Evolutionary conservation across 164 flowering plant genomes (phyloP), one percentile per base, ranked within the genome.

Genomic region (Aristolochia californica): DNA sequence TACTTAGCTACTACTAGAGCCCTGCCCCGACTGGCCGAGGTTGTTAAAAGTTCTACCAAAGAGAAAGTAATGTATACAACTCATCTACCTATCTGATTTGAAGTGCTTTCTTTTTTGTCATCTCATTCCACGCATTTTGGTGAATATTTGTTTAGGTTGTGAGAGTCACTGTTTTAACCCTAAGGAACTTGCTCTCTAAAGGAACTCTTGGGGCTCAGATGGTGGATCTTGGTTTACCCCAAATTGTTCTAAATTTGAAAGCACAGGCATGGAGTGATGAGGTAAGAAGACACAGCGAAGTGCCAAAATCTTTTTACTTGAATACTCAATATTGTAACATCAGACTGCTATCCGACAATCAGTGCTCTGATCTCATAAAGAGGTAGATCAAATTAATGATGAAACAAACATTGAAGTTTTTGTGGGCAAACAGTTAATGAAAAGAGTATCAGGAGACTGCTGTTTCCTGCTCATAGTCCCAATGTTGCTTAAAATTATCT

Each of bases 201-300:
- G 97, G 85, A 61, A 76, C 88, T 28, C 82, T 94, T 78, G 96
- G 95, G 52, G 88, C 97, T 40, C 91, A 85, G 70, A 87, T 94
- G 99, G 90, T 94, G 18, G 84, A 83, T 68, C 82, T 90, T 62
- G 93, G 95, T 49, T 74, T 90, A 62, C 90, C 79, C 5, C 97
- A 87, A 66, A 64, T 87, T 74, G 91, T 94, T 65, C 90, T 79
- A 64, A 94, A 72, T 72, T 76, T 90, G 77, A 94, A 89, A 76
- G 78, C 93, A 21, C 97, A 90, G 65, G 99, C 97, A 74, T 94
- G 97, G 99, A 87, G 96, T 74, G 99, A 94, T 70, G 99, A 94
- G 97, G 99, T 88, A 61, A 75, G 77, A 66, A 54, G 26, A 55
- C 25, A n/a, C 10, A 12, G 2, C 7, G 30, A 28, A 34, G 10